Evolutionary conservation across 495 filamentous ascomycete species (phyloP).

Genomic region (Pseudotulostoma volvatum): DNA sequence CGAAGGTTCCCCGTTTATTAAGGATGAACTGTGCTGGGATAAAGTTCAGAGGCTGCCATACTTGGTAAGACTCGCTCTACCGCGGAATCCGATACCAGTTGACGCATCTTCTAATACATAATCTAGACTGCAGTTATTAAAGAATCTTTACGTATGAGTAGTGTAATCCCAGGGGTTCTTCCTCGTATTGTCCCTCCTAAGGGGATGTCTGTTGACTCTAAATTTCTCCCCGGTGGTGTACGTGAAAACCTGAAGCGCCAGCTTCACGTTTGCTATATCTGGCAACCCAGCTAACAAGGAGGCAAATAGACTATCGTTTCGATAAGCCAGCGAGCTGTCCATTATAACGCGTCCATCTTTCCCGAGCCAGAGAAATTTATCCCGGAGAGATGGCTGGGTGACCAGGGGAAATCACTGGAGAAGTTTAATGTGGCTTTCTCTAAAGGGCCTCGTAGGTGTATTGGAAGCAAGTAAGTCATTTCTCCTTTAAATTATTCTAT

Average conservation of each 20-base stretch:
- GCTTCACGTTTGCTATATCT: not conserved
- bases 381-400: slow-evolving; percentile 30
- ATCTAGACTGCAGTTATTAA: slow-evolving; percentile 33
- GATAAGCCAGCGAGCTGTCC: slow-evolving; percentile 19
- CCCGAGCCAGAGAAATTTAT: slow-evolving; percentile 21
- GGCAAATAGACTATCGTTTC: slow-evolving; percentile 9
- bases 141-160: slow-evolving; percentile 40
- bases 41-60: slow-evolving; percentile 23
- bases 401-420: slow-evolving; percentile 4
- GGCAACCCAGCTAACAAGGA: too few species aligned
- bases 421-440: slow-evolving; percentile 12
- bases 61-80: slow-evolving; percentile 9
- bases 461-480: slow-evolving; percentile 9
- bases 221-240: slow-evolving; percentile 12
- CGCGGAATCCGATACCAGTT: not conserved
- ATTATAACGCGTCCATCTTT: slow-evolving; percentile 23
- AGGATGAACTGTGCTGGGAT: too few species aligned
- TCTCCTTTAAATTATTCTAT: too few species aligned
- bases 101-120: not conserved
- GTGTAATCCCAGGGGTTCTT: slow-evolving; percentile 18
- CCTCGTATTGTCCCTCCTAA: slow-evolving; percentile 23
- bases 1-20: too few species aligned
- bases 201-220: slow-evolving; percentile 8
- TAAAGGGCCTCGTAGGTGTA: slow-evolving; percentile 10
- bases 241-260: slow-evolving; percentile 2